Conservation (phyloP, 345 rosid species). For the Lepidium sativum region DNA sequence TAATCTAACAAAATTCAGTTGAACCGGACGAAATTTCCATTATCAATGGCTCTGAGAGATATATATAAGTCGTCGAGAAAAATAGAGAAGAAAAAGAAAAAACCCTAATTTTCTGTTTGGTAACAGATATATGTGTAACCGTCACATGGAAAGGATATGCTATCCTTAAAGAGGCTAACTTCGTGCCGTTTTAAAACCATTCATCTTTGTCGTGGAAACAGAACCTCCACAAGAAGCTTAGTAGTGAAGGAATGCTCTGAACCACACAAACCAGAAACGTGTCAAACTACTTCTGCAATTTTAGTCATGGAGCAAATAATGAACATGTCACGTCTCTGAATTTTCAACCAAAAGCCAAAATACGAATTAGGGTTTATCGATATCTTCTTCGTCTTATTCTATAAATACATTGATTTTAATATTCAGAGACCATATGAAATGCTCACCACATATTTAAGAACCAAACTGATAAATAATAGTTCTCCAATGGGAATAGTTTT, state of each 20-base stretch:
- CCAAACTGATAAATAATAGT: constrained; percentile 9
- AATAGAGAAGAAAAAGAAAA: neutral
- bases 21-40: neutral
- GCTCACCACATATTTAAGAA: constrained; percentile 12
- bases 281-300: constrained; percentile 2
- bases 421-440: neutral
- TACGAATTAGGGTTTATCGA: neutral
- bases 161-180: neutral
- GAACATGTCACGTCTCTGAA: neutral
- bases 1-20: neutral
- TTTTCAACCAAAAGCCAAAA: neutral
- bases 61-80: neutral
- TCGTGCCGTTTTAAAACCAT: neutral
- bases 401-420: neutral
- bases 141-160: neutral
- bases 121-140: neutral
- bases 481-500: constrained; percentile 6
- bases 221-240: constrained; percentile 7
- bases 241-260: neutral
- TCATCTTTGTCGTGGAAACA: constrained; percentile 17
- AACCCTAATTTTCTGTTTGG: constrained; percentile 22
- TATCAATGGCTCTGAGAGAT: neutral
- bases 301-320: neutral
- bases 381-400: neutral
- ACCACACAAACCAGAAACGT: constrained; percentile 18